Conservation (phyloP, 2,329 filamentous ascomycete species). For the Sporothrix dimorphospora region DNA sequence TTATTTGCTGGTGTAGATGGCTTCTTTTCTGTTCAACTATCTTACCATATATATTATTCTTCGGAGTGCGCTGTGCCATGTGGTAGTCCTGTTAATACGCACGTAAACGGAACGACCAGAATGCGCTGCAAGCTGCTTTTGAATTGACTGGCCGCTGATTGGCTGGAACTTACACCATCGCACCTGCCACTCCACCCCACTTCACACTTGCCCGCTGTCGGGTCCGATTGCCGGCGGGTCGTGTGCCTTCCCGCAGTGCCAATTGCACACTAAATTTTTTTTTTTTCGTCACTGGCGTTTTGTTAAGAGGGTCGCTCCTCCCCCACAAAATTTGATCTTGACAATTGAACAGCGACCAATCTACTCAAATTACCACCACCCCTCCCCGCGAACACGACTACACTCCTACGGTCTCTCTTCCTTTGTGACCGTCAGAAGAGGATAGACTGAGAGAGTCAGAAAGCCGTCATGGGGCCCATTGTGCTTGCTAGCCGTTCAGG, state of each 20-base stretch:
- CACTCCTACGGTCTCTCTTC: constrained; percentile 1
- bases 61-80: too few species aligned
- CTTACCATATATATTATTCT: too few species aligned
- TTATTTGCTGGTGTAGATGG: neutral
- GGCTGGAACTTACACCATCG: constrained; percentile 28
- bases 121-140: neutral
- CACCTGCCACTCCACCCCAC: neutral
- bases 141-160: constrained; percentile 33
- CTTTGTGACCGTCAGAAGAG: neutral
- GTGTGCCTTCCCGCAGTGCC: constrained; percentile 18
- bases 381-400: neutral
- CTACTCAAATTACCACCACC: neutral
- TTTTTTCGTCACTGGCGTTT: constrained; percentile 20
- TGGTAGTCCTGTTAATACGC: neutral
- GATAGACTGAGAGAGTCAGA: constrained; percentile 26
- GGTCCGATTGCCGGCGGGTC: constrained; percentile 32
- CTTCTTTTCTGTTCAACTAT: neutral
- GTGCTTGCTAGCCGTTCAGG: constrained; percentile 54
- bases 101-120: neutral
- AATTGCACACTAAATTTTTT: constrained; percentile 21
- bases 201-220: constrained; percentile 5
- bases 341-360: neutral
- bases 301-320: constrained; percentile 9
- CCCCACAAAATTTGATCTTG: constrained; percentile 26
- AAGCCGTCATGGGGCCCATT: constrained; percentile 53